Conservation (phyloP, 345 rosid species). For the Salix caprea region DNA sequence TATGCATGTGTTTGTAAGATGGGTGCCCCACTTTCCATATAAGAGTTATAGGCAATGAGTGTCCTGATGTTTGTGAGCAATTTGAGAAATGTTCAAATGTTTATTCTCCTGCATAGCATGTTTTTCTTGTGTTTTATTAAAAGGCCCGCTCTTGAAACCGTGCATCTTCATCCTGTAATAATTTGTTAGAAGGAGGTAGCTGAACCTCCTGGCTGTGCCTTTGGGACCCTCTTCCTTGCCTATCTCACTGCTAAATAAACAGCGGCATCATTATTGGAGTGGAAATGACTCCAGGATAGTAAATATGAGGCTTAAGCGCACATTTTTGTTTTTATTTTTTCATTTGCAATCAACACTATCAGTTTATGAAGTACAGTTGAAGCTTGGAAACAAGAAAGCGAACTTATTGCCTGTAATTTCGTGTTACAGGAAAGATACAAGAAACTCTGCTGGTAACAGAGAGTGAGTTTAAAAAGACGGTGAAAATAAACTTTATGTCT, state of each 20-base stretch:
- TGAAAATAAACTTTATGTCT: slow-evolving; percentile 62
- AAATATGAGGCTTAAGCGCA: not conserved
- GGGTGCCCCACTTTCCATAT: not conserved
- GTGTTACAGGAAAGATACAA: slow-evolving; percentile 60
- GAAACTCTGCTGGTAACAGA: slow-evolving; percentile 53
- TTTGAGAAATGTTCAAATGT: not conserved
- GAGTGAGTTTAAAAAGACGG: slow-evolving; percentile 54
- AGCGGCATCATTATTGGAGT: not conserved
- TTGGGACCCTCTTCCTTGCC: not conserved
- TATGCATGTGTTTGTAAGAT: not conserved
- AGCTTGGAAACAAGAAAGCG: not conserved
- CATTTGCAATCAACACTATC: not conserved
- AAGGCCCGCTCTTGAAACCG: not conserved
- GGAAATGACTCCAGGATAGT: not conserved
- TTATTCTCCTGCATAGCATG: not conserved
- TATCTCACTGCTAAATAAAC: not conserved
- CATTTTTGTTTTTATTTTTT: not conserved
- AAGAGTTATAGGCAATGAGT: not conserved
- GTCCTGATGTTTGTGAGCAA: not conserved
- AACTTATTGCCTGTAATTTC: slow-evolving; percentile 8
- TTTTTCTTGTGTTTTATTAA: not conserved
- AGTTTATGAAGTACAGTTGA: not conserved
- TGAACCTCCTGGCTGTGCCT: not conserved
- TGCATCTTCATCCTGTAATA: not conserved
- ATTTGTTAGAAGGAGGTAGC: not conserved